Evolutionary conservation across 2,329 filamentous ascomycete species (phyloP), one percentile per base, ranked within the genome.

Genomic region (Paecilomyces niveus): DNA sequence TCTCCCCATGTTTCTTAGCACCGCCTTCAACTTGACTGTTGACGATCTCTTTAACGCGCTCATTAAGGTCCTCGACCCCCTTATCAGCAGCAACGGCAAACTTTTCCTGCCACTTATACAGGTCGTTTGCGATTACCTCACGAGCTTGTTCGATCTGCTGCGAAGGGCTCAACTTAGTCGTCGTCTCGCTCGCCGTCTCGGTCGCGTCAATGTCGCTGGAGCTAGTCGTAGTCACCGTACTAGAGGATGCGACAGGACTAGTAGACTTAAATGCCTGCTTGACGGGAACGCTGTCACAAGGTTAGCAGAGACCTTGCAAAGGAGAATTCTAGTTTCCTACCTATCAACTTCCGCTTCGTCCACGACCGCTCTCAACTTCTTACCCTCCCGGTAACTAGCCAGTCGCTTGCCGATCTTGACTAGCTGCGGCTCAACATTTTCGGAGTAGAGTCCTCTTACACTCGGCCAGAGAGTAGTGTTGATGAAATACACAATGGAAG

Each of bases 351-450:
- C 81, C 56, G 80, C 72, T 51, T 84, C 80, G 54, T 85, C 81
- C 50, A 84, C 76, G 18, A 79, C 82, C 35, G 83, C 81, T 64
- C 86, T 81, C 22, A 88, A 65, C 64, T 84, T 86, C 70, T 84
- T 85, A 21, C 84, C 84, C 65, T 84, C 80, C 22, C 81, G 74
- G 59, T 81, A 81, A 62, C 77, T 79, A 49, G 92, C 92, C 10
- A 99, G 83, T 53, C 92, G 87, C 76, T 97, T 89, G 11, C 90
- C 90, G 67, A 99, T 97, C 67, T 92, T 90, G 58, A 93, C 84
- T 13, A 99, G 82, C 74, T 99, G 95, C 13, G 95, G 95, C 76
- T 97, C 92, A 3, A 99, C 92, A 66, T 96, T 96, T 69, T 96
- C 87, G 10, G 87, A 84, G 69, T 97, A 97, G 4, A 97, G 77